Evolutionary conservation across 2,329 filamentous ascomycete genomes (phyloP).

Genomic region (Aschersonia sp.): DNA sequence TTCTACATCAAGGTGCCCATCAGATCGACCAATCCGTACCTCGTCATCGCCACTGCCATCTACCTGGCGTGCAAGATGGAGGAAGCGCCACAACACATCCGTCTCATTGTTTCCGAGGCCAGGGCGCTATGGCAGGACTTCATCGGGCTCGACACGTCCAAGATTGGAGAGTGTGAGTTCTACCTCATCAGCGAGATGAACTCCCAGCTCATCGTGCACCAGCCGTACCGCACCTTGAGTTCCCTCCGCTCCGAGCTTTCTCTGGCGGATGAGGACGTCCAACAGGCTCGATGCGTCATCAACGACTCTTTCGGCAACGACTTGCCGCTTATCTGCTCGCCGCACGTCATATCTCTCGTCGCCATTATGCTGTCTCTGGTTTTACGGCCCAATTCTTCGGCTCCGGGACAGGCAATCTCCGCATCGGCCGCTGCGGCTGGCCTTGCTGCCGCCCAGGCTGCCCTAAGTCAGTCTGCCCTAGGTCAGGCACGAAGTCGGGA

Average conservation of each 20-base stretch:
- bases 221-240: slow-evolving; percentile 72
- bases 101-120: slow-evolving; percentile 76
- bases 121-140: slow-evolving; percentile 74
- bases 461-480: slow-evolving; percentile 12
- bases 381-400: slow-evolving; percentile 42
- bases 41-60: slow-evolving; percentile 82
- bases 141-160: slow-evolving; percentile 61
- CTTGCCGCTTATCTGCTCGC: slow-evolving; percentile 69
- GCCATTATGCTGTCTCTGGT: slow-evolving; percentile 76
- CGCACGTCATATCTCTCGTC: slow-evolving; percentile 80
- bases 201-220: slow-evolving; percentile 78
- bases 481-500: slow-evolving; percentile 27
- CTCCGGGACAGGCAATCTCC: slow-evolving; percentile 13
- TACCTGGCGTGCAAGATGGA: slow-evolving; percentile 98
- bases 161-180: slow-evolving; percentile 89
- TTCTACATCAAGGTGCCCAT: slow-evolving; percentile 90
- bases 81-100: slow-evolving; percentile 91
- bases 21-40: slow-evolving; percentile 81
- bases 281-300: slow-evolving; percentile 67
- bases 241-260: slow-evolving; percentile 55
- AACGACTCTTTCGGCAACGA: slow-evolving; percentile 93
- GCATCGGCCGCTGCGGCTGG: slow-evolving; percentile 22
- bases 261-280: slow-evolving; percentile 64
- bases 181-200: slow-evolving; percentile 82
- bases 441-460: slow-evolving; percentile 34